Evolutionary conservation across 208 protist genomes (phyloP).

Genomic region (Baffinella frigidus): DNA sequence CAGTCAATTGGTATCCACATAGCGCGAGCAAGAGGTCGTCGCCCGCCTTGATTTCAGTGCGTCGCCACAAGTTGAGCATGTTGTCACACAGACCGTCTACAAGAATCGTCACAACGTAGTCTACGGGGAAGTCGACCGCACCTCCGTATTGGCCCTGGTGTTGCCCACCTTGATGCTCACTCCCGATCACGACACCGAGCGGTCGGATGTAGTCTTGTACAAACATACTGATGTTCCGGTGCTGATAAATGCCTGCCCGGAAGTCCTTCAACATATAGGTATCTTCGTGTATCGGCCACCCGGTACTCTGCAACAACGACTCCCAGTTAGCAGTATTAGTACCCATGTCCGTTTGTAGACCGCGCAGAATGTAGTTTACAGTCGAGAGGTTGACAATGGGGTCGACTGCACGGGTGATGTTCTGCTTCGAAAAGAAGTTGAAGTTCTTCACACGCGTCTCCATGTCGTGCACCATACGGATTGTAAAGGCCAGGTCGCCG

Average conservation of each 20-base stretch:
- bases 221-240: not conserved
- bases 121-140: not conserved
- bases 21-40: not conserved
- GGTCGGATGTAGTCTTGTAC: not conserved
- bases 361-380: slow-evolving; percentile 9
- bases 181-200: not conserved
- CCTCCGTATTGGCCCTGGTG: not conserved
- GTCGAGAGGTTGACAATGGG: not conserved
- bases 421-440: not conserved
- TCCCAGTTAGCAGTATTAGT: too few species aligned
- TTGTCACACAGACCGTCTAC: not conserved
- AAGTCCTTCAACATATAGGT: too few species aligned
- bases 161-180: not conserved
- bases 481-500: slow-evolving; percentile 1
- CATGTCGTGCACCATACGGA: too few species aligned
- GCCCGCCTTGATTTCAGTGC: not conserved
- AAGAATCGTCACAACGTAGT: not conserved
- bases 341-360: not conserved
- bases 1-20: too few species aligned
- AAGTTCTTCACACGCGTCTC: too few species aligned
- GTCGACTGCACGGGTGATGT: not conserved
- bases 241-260: too few species aligned
- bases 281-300: too few species aligned
- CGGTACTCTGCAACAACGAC: too few species aligned
- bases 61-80: not conserved